These are phyloP conservation scores for Penicillium sp. DNA, from an alignment of 2,329 filamentous ascomycete genomes.

Conservation along the genomic window DNA sequence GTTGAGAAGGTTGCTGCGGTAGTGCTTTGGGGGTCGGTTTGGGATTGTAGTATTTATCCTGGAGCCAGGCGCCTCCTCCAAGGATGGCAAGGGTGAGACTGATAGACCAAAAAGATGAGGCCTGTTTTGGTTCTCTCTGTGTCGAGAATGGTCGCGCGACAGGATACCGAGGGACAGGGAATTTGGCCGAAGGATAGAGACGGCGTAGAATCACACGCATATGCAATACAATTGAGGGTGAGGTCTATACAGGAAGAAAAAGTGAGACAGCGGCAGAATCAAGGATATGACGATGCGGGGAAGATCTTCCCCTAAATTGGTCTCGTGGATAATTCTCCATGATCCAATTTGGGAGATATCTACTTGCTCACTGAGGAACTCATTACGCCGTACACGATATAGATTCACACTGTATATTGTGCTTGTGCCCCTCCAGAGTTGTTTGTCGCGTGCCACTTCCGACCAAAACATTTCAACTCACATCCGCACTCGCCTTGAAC, in stretches of 20 bases:
- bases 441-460: background rate
- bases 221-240: slow-evolving; percentile 23
- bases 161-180: slow-evolving; percentile 22
- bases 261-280: slow-evolving; percentile 2
- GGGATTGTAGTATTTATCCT: slow-evolving; percentile 32
- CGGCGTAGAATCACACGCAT: slow-evolving; percentile 37
- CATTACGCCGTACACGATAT: too few species aligned
- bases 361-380: background rate
- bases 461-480: background rate
- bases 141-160: slow-evolving; percentile 31
- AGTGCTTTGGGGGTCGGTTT: slow-evolving; percentile 13
- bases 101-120: slow-evolving; percentile 42
- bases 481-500: background rate
- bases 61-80: slow-evolving; percentile 38
- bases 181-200: slow-evolving; percentile 35
- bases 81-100: slow-evolving; percentile 35
- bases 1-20: slow-evolving; percentile 14
- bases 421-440: background rate
- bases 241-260: background rate
- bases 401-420: too few species aligned
- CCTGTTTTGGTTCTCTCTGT: slow-evolving; percentile 32
- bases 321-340: background rate
- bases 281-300: slow-evolving; percentile 10
- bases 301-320: slow-evolving; percentile 3
- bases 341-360: background rate